Evolutionary conservation across 1,139 yeast species (phyloP).

Genomic region (Pichia sp.): DNA sequence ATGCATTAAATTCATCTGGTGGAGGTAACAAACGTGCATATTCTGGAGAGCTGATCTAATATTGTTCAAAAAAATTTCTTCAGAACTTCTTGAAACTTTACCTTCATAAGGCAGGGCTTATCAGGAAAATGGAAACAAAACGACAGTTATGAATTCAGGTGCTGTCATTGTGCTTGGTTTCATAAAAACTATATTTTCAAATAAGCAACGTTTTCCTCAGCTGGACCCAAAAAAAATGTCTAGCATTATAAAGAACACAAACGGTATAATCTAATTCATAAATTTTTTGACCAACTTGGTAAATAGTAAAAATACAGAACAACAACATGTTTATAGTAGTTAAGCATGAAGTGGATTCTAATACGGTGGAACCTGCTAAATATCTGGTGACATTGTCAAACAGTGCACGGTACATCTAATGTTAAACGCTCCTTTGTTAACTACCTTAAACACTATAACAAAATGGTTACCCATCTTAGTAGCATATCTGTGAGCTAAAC

Average conservation of each 20-base stretch:
- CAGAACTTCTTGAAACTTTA: conserved; percentile 29
- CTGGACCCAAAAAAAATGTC: conserved; percentile 62
- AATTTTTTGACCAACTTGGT: conserved; percentile 75
- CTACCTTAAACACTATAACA: conserved; percentile 79
- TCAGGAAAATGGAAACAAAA: conserved; percentile 68
- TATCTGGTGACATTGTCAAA: conserved; percentile 75
- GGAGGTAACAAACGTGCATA: conserved; percentile 28
- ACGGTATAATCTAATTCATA: conserved; percentile 72
- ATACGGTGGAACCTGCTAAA: conserved; percentile 67
- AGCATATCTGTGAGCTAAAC: conserved; percentile 49
- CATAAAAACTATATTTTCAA: conserved; percentile 59
- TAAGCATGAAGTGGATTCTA: conserved; percentile 64
- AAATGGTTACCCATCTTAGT: conserved; percentile 55
- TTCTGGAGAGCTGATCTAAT: conserved; percentile 41
- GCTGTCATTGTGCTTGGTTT: conserved; percentile 78
- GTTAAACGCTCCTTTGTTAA: conserved; percentile 69
- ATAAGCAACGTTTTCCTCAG: conserved; percentile 54
- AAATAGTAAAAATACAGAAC: conserved; percentile 61
- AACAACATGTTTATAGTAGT: conserved; percentile 54
- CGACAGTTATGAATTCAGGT: conserved; percentile 72
- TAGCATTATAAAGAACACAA: conserved; percentile 64
- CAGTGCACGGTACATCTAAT: conserved; percentile 57
- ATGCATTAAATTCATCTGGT: conserved; percentile 29
- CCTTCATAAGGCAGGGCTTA: conserved; percentile 38
- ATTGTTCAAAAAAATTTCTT: conserved; percentile 37